phyloP scores from a whole-genome alignment of 2,329 filamentous ascomycete genomes.

The Lachnellula subtilissima region DNA sequence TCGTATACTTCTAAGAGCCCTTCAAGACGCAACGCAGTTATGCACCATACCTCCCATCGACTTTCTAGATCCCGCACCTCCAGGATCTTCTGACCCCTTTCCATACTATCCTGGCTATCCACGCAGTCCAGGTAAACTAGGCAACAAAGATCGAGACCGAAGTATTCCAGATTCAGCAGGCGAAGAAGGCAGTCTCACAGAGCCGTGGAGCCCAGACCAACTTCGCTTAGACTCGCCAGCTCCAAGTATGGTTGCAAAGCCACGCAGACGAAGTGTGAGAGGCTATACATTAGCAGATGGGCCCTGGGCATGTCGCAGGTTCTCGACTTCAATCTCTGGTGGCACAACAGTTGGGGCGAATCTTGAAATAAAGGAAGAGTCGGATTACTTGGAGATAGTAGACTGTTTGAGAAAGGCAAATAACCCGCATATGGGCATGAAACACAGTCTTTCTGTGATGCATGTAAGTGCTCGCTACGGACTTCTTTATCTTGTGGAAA shows the following conservation, averaged over 20 bases:
- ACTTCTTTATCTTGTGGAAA: not conserved
- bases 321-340: not conserved
- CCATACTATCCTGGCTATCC: not conserved
- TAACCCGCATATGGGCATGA: not conserved
- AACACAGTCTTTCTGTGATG: constrained; percentile 1
- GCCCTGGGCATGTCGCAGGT: constrained; percentile 8
- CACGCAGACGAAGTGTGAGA: not conserved
- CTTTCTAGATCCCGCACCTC: not conserved
- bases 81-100: not conserved
- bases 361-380: not conserved
- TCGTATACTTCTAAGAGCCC: constrained; percentile 2
- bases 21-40: constrained; percentile 8
- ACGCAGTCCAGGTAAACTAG: not conserved
- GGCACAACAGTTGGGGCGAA: not conserved
- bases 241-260: not conserved
- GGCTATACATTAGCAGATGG: constrained; percentile 8
- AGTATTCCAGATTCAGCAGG: not conserved
- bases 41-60: constrained; percentile 9
- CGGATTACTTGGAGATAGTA: constrained; percentile 1
- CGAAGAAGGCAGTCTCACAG: no score
- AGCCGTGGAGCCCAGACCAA: not conserved
- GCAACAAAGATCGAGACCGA: not conserved
- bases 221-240: not conserved
- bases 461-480: not conserved
- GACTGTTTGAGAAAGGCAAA: not conserved